A percentile compares a stretch with the other conserved stretches of the same genome.
Evolutionary conservation across 164 flowering plant genomes (phyloP).

Genomic region (Cinnamomum chago): DNA sequence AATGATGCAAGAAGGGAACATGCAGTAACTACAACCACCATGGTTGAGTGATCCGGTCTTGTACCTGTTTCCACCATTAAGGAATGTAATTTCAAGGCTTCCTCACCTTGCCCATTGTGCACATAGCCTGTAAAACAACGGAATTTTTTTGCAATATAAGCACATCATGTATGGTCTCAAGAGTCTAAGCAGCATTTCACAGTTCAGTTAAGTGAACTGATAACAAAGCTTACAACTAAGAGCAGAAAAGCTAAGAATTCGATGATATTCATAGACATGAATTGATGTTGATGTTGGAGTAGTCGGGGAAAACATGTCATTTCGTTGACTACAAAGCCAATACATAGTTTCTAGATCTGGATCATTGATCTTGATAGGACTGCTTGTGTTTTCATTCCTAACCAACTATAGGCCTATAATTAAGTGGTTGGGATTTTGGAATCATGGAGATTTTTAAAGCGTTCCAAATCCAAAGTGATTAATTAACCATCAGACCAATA

Average conservation of each 20-base stretch:
- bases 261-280: too few species aligned
- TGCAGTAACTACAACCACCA: constrained; percentile 41
- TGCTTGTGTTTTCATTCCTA: too few species aligned
- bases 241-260: neutral
- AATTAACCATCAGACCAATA: neutral
- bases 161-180: neutral
- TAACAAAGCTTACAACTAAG: too few species aligned
- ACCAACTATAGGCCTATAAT: too few species aligned
- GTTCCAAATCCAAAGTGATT: neutral
- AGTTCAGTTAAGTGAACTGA: neutral
- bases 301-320: neutral
- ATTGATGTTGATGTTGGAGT: neutral
- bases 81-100: constrained; percentile 32
- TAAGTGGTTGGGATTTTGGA: neutral
- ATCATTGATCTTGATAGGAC: neutral
- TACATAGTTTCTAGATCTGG: neutral
- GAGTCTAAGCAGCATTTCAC: neutral
- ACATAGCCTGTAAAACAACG: constrained; percentile 34
- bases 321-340: neutral
- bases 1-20: constrained; percentile 40
- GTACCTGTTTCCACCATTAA: constrained; percentile 33
- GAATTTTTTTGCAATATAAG: neutral
- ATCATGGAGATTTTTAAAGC: neutral
- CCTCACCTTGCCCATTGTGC: constrained; percentile 44
- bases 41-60: constrained; percentile 38